Evolutionary conservation across 805 yeast genomes (phyloP), one percentile per base, ranked within the genome.

Genomic region (Komagataella mondaviorum): DNA sequence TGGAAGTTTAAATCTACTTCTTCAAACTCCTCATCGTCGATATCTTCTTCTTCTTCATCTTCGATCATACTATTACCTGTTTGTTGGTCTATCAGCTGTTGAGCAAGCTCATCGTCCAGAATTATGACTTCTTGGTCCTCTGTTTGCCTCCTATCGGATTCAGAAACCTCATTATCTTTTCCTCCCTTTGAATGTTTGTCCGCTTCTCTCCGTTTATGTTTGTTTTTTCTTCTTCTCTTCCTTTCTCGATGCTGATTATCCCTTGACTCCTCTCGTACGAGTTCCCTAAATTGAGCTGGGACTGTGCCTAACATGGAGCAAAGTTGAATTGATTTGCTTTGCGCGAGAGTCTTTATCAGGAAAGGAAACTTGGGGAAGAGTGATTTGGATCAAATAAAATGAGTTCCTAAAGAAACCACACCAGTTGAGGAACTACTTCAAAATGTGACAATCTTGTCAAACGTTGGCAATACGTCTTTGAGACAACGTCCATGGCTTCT

Each of bases 11-110:
- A 52, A 53, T 65, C 70, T 6, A 68, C 71, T 50, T 68, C 71
- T 47, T 71, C 74, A 50, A 67, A 70, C 16, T 69, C 73, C 18
- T 71, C 73, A 12, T 71, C 68, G 44, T 61, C 66, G 44, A 66
- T 61, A 1, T 63, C 70, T 8, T 65, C 50, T n/a, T 57, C 63
- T 8, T 59, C 62, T 6, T 53, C 57, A 1, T 57, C 62, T 3
- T 55, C 59, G 7, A 48, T 18, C 14, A 12, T 30, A 30, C 4
- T 30, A 8, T 30, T 30, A 14, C n/a, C 14, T 8, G n/a, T 30
- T 30, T 30, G 14, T 30, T 30, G 39, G 39, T 30, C 39, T 45
- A 44, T 49, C 10, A 14, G 7, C 14, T 49, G 10, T 4, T 6
- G 14, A 8, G 47, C 45, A 12, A 23, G 30, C 23, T 24, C 23